Evolutionary conservation across 2,329 filamentous ascomycete species (phyloP), one percentile per base, ranked within the genome.

Genomic region (Plenodomus tracheiphilus): DNA sequence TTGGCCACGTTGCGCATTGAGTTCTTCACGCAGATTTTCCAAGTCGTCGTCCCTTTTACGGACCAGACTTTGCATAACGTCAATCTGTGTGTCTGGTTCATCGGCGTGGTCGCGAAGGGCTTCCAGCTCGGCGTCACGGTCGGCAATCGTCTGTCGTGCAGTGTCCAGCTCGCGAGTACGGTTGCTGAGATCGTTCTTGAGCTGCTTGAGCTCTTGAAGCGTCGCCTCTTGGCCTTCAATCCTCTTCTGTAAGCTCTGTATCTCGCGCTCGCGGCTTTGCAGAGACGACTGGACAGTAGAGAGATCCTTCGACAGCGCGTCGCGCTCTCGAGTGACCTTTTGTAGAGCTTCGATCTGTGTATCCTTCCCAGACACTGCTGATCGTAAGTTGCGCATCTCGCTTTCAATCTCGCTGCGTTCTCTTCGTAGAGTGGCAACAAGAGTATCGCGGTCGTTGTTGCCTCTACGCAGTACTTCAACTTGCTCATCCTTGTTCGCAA

Each of bases 21-120:
- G 55, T 9, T 68, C 77, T 19, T 78, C 74, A 25, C 81, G 76
- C 18, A 82, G 75, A 47, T 82, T 78, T 41, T 81, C 79, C 2
- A 86, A 74, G 47, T 85, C 78, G 38, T 70, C 58, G 21, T 77
- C 72, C 2, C 76, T 72, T 48, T 77, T 71, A 17, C 70, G 70
- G 30, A 77, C 71, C 25, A 78, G 63, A 35, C 67, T 65, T 25
- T 74, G 71, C 49, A 78, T 74, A 39, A 72, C 70, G 30, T 74
- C 71, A 11, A 74, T 58, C 36, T 74, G 70, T 2, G 72, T 70
- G 39, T 66, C 69, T 8, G 70, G 71, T 46, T 74, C 71, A 32
- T 74, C 63, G 19, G 65, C 65, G 44, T 68, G 66, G 30, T 55
- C 57, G 13, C 70, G 58, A 22, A 74, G 53, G 11, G 68, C 63